Percentiles rank a stretch among this genome's conserved stretches.
Evolutionary conservation across 148 eudicot species (phyloP).

Genomic region (Cornus suecica): DNA sequence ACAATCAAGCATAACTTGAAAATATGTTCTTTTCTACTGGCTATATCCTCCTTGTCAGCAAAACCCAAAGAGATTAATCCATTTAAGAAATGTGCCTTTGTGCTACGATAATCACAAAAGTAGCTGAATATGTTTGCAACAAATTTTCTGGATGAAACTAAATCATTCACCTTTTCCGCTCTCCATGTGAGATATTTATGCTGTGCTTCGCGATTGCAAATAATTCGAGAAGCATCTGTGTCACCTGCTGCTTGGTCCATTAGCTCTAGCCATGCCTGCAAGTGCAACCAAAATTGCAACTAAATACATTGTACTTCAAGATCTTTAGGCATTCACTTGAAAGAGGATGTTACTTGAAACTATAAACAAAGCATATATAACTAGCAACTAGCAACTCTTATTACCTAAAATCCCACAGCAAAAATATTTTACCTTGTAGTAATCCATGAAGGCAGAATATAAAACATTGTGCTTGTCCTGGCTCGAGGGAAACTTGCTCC

Average conservation of each 20-base stretch:
- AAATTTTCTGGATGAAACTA: background rate
- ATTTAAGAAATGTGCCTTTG: background rate
- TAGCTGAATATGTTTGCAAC: background rate
- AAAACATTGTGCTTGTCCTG: conserved; percentile 45
- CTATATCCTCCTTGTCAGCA: too few relatives aligned
- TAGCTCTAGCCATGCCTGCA: conserved; percentile 85
- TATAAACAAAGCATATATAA: background rate
- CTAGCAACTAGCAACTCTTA: background rate
- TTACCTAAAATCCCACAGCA: background rate
- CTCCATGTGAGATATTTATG: conserved; percentile 94
- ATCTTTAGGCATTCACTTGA: background rate
- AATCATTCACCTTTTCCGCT: conserved; percentile 60
- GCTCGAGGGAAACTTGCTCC: conserved; percentile 78
- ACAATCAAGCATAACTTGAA: background rate
- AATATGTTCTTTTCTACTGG: background rate
- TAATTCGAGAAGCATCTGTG: conserved; percentile 37
- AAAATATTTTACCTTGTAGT: conserved; percentile 55
- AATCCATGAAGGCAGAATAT: conserved; percentile 79
- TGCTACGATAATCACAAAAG: background rate
- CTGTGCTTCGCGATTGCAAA: conserved; percentile 63
- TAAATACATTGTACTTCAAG: background rate
- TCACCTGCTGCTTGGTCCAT: conserved; percentile 61
- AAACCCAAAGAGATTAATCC: background rate
- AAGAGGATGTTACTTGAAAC: background rate
- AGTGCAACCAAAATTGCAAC: conserved; percentile 5